Percentiles rank a stretch among this genome's conserved stretches.
These are phyloP conservation scores for Colletotrichum tabaci DNA, from an alignment of 2,329 filamentous ascomycete species.

Conservation along the genomic window DNA sequence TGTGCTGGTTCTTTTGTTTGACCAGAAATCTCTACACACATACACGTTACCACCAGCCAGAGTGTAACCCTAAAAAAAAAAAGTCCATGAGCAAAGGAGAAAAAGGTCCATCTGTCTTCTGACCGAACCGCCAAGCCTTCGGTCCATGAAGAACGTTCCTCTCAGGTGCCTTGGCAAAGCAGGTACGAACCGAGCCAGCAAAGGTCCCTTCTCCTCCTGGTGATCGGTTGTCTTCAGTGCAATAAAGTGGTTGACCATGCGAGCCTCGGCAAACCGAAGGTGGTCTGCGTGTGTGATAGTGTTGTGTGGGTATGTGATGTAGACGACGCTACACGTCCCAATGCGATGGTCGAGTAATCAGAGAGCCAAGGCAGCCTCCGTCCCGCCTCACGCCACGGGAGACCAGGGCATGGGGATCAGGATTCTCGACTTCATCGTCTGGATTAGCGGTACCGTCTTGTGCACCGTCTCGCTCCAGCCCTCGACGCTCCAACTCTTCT, in stretches of 20 bases:
- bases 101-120: slow-evolving; percentile 1
- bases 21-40: slow-evolving; percentile 36
- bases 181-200: background rate
- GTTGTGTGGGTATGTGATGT: too few relatives aligned
- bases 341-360: background rate
- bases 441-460: slow-evolving; percentile 97
- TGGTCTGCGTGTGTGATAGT: background rate
- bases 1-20: slow-evolving; percentile 33
- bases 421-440: slow-evolving; percentile 95
- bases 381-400: slow-evolving; percentile 77
- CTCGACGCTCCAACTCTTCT: slow-evolving; percentile 95
- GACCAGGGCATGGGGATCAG: slow-evolving; percentile 97
- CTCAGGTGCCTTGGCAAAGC: background rate
- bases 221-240: background rate
- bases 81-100: background rate
- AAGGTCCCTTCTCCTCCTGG: background rate
- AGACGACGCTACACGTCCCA: background rate
- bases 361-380: background rate
- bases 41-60: slow-evolving; percentile 15
- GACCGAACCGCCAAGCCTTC: background rate
- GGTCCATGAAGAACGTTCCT: background rate
- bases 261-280: slow-evolving; percentile 12
- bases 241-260: background rate
- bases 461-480: slow-evolving; percentile 98
- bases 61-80: background rate